Evolutionary conservation across 176 grass and related monocot genomes (phyloP).

Genomic region (Zoysia japonica): DNA sequence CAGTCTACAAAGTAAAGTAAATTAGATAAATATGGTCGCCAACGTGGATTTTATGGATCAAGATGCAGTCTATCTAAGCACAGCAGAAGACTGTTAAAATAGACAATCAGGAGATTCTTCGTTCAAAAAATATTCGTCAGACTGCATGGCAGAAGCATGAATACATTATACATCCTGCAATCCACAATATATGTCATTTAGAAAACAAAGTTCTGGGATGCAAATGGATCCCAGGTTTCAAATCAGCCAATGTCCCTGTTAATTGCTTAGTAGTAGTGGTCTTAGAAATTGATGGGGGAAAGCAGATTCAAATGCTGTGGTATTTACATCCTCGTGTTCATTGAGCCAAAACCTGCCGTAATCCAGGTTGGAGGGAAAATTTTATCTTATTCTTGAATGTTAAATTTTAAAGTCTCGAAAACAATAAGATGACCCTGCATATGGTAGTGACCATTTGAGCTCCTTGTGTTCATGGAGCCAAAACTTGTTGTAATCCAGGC

Average conservation of each 20-base stretch:
- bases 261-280: neutral
- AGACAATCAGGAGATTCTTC: neutral
- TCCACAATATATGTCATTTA: neutral
- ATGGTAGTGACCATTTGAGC: neutral
- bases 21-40: constrained; percentile 28
- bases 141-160: neutral
- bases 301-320: neutral
- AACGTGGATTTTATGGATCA: constrained; percentile 1
- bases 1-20: constrained; percentile 54
- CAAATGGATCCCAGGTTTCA: neutral
- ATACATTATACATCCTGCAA: neutral
- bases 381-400: constrained; percentile 28
- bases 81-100: neutral
- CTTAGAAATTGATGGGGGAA: neutral
- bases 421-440: constrained; percentile 24
- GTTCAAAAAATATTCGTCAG: constrained; percentile 15
- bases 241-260: constrained; percentile 1
- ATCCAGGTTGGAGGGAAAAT: neutral
- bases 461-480: neutral
- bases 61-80: constrained; percentile 13
- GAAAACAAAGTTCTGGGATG: neutral
- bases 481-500: neutral
- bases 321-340: neutral
- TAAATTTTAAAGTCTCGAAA: neutral
- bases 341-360: neutral